Conservation (phyloP, 108 stramenopile species). For the Schizochytrium sp. region DNA sequence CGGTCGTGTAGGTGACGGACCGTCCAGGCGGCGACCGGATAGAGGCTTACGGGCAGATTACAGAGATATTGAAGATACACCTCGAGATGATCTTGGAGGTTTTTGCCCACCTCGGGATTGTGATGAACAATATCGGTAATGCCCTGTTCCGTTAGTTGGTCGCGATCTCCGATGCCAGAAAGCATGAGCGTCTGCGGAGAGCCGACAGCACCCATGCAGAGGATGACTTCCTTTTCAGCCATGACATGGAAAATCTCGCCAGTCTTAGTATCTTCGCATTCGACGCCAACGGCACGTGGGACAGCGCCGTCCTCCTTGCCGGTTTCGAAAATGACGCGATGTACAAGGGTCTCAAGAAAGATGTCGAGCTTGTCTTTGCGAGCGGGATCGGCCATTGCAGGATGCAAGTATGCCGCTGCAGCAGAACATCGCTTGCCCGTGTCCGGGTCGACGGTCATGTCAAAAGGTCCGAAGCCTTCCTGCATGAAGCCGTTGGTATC, state of each 20-base stretch:
- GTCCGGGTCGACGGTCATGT: slow-evolving; percentile 15
- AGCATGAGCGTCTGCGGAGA: slow-evolving; percentile 37
- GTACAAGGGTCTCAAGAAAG: slow-evolving; percentile 35
- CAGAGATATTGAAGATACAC: slow-evolving; percentile 21
- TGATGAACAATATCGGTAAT: slow-evolving; percentile 14
- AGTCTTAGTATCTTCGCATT: slow-evolving; percentile 16
- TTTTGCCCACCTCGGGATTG: slow-evolving; percentile 35
- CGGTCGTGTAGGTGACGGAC: slow-evolving; percentile 20
- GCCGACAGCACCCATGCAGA: slow-evolving; percentile 30
- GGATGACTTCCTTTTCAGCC: slow-evolving; percentile 25
- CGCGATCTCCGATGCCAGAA: slow-evolving; percentile 31
- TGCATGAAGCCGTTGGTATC: slow-evolving; percentile 37
- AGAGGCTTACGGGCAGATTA: slow-evolving; percentile 2
- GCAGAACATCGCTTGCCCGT: neutral
- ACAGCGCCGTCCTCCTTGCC: slow-evolving; percentile 20
- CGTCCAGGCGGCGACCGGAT: neutral
- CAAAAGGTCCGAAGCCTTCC: slow-evolving; percentile 31
- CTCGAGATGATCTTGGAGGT: slow-evolving; percentile 40
- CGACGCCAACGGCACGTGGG: slow-evolving; percentile 40
- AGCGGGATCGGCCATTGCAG: neutral
- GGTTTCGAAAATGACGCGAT: slow-evolving; percentile 22
- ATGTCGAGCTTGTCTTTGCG: slow-evolving; percentile 39
- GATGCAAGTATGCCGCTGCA: neutral
- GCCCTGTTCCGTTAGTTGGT: slow-evolving; percentile 23
- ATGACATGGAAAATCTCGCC: slow-evolving; percentile 26